phyloP scores from a whole-genome alignment of 2,329 filamentous ascomycete genomes.

The Aspergillus vadensis region DNA sequence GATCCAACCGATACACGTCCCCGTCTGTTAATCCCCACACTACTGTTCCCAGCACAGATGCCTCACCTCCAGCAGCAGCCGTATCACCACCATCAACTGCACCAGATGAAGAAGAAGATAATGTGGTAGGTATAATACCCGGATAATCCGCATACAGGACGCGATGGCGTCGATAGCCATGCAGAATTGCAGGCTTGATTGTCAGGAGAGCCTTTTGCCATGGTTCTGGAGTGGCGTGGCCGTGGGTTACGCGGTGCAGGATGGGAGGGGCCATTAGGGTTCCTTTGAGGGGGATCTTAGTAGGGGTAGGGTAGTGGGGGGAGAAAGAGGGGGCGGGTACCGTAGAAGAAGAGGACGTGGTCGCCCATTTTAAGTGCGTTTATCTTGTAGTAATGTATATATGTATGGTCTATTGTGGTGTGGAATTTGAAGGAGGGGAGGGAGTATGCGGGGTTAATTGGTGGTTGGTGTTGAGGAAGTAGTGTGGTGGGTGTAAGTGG shows the following conservation, averaged over 20 bases:
- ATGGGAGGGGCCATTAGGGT: constrained; percentile 82
- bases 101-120: too few species aligned
- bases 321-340: constrained; percentile 32
- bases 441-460: not conserved
- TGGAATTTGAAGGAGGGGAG: not conserved
- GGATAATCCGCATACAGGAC: constrained; percentile 77
- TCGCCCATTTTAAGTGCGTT: constrained; percentile 42
- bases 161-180: constrained; percentile 69
- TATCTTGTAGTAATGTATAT: not conserved
- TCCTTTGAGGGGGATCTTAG: constrained; percentile 33
- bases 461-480: not conserved
- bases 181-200: constrained; percentile 74
- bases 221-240: constrained; percentile 53
- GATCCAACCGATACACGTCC: constrained; percentile 74
- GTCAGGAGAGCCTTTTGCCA: constrained; percentile 59
- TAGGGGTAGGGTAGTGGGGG: not conserved
- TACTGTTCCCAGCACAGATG: constrained; percentile 71
- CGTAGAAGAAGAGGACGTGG: constrained; percentile 66
- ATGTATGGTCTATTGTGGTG: too few species aligned
- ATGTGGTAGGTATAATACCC: constrained; percentile 40
- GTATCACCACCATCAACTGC: too few species aligned
- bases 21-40: constrained; percentile 76
- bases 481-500: not conserved
- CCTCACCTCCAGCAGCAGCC: not conserved
- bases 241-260: constrained; percentile 82